Conservation (phyloP, 176 grass and related monocot species). For the Sorghum bicolor region DNA sequence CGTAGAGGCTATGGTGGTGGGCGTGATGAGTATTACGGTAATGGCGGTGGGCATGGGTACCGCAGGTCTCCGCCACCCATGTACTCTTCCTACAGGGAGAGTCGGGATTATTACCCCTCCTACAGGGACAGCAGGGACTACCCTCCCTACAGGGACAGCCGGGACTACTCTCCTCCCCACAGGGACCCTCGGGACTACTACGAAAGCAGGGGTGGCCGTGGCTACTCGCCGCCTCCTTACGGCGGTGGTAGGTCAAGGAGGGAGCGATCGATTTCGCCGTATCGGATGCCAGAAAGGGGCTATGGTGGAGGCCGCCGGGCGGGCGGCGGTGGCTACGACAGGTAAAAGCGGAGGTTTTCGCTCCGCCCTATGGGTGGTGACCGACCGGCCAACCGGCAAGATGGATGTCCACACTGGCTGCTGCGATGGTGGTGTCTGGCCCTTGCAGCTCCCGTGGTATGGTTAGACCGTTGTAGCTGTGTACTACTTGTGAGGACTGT, state of each 20-base stretch:
- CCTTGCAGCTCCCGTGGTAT: not conserved
- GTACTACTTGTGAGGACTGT: not conserved
- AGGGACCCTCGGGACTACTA: conserved; percentile 44
- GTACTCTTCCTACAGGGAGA: conserved; percentile 35
- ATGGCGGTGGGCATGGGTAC: conserved; percentile 42
- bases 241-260: conserved; percentile 43
- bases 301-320: conserved; percentile 31
- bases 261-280: conserved; percentile 52
- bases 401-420: not conserved
- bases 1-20: conserved; percentile 52
- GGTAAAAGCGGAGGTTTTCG: conserved; percentile 7
- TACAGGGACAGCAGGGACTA: conserved; percentile 51
- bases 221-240: conserved; percentile 57
- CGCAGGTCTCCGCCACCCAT: conserved; percentile 64
- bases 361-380: not conserved
- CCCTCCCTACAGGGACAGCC: conserved; percentile 41
- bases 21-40: conserved; percentile 61
- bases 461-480: conserved; percentile 26
- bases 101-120: conserved; percentile 32
- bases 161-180: conserved; percentile 52
- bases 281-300: conserved; percentile 49
- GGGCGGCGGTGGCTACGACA: conserved; percentile 42
- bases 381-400: not conserved
- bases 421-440: not conserved
- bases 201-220: conserved; percentile 30